These are phyloP conservation scores for Rhizophora apiculata DNA, from an alignment of 345 rosid species.

Conservation along the genomic window DNA sequence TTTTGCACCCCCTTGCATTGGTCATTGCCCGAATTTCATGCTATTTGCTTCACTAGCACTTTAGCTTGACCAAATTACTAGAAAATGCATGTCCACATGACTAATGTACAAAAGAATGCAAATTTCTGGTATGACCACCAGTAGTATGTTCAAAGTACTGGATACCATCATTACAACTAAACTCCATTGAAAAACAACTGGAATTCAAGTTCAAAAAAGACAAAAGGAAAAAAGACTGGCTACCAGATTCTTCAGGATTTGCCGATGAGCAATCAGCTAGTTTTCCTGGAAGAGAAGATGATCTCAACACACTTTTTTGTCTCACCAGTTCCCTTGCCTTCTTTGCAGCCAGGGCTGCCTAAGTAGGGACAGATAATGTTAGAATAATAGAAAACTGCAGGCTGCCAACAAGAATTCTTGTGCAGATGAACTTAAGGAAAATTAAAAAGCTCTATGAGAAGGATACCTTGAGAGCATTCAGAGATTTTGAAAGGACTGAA, in stretches of 20 bases:
- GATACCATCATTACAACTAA: not conserved
- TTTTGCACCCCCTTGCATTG: not conserved
- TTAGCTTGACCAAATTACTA: not conserved
- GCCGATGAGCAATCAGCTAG: constrained; percentile 93
- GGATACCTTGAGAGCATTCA: constrained; percentile 90
- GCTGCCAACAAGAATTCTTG: not conserved
- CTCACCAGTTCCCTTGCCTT: constrained; percentile 96
- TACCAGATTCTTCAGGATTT: constrained; percentile 93
- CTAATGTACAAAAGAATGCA: not conserved
- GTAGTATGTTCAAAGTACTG: not conserved
- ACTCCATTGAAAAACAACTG: not conserved
- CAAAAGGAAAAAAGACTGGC: constrained; percentile 1
- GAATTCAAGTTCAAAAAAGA: not conserved
- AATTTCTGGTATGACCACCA: not conserved
- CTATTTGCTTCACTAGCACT: not conserved
- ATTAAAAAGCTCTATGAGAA: constrained; percentile 1
- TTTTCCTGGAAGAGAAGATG: constrained; percentile 98
- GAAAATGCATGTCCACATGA: not conserved
- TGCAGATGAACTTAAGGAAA: not conserved
- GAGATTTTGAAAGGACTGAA: constrained; percentile 78
- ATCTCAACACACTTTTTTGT: constrained; percentile 78
- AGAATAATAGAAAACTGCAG: not conserved
- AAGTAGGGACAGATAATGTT: constrained; percentile 19
- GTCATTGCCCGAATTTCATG: not conserved
- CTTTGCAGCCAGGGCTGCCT: constrained; percentile 99